Evolutionary conservation across 441 rosid species (phyloP), one percentile per base, ranked within the genome.

Genomic region (Erysimum pusillum): DNA sequence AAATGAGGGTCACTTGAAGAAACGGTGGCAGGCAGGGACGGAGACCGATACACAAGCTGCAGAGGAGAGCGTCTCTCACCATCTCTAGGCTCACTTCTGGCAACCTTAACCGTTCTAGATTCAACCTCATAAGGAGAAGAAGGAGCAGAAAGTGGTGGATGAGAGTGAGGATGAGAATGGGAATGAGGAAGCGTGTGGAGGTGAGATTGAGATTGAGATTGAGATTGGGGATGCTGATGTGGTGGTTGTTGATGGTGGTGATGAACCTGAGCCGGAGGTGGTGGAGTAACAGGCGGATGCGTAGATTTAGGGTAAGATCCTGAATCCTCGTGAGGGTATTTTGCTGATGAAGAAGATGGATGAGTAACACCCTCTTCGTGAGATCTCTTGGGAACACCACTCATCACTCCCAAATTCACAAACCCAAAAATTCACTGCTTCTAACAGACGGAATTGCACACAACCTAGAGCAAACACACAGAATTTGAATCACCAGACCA

Each of bases 371-470:
- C 91, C 63, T 94, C 98, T 64, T 96, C 98, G 25, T 87, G 96
- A 73, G 91, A 76, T 89, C 97, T 85, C 85, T 93, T 96, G 11
- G 99, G 96, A 67, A 87, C 86, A 77, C 90, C 88, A 69, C 98
- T 96, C 99, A 96, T 96, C 70, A 69, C 82, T 79, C 52, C 10
- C 10, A 46, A 68, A 67, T 44, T 18, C 14, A 49, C 48, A 48
- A 58, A 49, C 56, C 36, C 9, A 13, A 28, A 54, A 42, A 59
- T 51, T 44, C 53, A 78, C 17, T 42, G 63, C 41, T 44, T 7
- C 7, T 25, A 53, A 18, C 25, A 67, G 56, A 73, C 34, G 41
- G 22, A 67, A 78, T 36, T 31, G 9, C 13, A 69, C 51, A 74
- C 38, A 69, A 46, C 70, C 71, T 62, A 44, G 6, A 69, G 35